phyloP scores from a whole-genome alignment of 768 basidiomycete species.

The Melanogaster broomeanus region DNA sequence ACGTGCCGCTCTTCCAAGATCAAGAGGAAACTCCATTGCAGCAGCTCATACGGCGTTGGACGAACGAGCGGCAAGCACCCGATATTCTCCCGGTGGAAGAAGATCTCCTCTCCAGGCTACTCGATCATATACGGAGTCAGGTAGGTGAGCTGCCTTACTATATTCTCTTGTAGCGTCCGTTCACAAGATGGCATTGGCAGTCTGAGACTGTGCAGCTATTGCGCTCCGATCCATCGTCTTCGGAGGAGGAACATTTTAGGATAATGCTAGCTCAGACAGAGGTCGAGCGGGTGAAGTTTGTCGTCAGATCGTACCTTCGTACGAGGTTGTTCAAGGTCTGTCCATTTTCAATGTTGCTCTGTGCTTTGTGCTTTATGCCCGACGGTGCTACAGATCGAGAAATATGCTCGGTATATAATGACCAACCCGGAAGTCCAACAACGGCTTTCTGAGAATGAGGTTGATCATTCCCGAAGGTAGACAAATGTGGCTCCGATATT shows the following conservation, averaged over 20 bases:
- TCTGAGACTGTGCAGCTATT: constrained; percentile 76
- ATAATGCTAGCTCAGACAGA: constrained; percentile 95
- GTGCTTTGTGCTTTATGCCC: neutral
- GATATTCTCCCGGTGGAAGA: constrained; percentile 78
- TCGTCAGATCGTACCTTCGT: constrained; percentile 86
- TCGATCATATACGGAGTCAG: constrained; percentile 83
- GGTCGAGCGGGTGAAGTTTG: constrained; percentile 91
- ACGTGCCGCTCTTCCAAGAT: constrained; percentile 30
- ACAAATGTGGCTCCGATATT: constrained; percentile 12
- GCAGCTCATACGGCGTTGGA: constrained; percentile 78
- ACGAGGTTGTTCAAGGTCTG: constrained; percentile 83
- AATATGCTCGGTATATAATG: constrained; percentile 78
- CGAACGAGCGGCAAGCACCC: constrained; percentile 81
- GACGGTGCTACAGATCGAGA: constrained; percentile 82
- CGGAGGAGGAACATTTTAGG: constrained; percentile 91
- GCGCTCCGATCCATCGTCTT: constrained; percentile 78
- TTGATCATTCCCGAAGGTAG: constrained; percentile 76
- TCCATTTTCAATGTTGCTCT: constrained; percentile 1
- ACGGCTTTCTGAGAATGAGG: constrained; percentile 81
- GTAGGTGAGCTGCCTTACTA: constrained; percentile 43
- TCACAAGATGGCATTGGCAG: constrained; percentile 39
- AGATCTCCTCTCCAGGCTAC: constrained; percentile 58
- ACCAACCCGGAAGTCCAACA: constrained; percentile 70
- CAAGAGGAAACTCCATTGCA: constrained; percentile 61
- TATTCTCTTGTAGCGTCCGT: neutral